Evolutionary conservation across 73 alveolate species (phyloP), one percentile per base, ranked within the genome.

Genomic region (Symbiodinium natans): DNA sequence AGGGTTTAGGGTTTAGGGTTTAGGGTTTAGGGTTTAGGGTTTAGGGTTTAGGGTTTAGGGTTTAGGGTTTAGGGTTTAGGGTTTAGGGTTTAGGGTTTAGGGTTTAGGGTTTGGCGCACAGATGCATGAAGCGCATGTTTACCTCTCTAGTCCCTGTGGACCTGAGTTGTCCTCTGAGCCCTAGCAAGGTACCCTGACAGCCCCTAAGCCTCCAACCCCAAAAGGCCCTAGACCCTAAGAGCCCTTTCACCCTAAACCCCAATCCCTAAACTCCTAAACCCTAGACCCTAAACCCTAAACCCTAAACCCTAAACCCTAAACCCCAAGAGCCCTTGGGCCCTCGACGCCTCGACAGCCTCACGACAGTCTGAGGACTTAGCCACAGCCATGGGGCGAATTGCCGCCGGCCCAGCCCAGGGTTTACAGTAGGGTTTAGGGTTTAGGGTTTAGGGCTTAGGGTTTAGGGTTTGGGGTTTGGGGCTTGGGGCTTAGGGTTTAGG

Each of bases 361-460:
- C 68, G 68, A 52, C 68, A 27, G 21, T n/a, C n/a, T n/a, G n/a
- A 52, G 68, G 68, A 88, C 86, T 83, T 88, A n/a, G 95, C 95
- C 25, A 88, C 95, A 11, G 95, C 95, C 8, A 13, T 88, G 85
- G 95, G 95, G 23, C 95, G 95, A 39, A 83, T 88, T 80, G 93
- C 38, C 41, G 48, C 82, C 31, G 9, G 82, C 43, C 56, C 40
- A 7, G 29, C 21, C 21, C 68, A 52, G 68, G 27, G 23, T 52
- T 52, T 48, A 17, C 1, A 17, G 27, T 21, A 0, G 25, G n/a
- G 56, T 43, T 43, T 43, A 43, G 56, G 56, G 5, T 43, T 43
- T 43, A 43, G 56, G 56, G 56, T 43, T 5, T 5, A 43, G 56
- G 56, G 5, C 11, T 43, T 43, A 43, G 56, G 56, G 56, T 43